These are phyloP conservation scores for Omphalea diandra DNA, from an alignment of 441 rosid species.

Conservation along the genomic window DNA sequence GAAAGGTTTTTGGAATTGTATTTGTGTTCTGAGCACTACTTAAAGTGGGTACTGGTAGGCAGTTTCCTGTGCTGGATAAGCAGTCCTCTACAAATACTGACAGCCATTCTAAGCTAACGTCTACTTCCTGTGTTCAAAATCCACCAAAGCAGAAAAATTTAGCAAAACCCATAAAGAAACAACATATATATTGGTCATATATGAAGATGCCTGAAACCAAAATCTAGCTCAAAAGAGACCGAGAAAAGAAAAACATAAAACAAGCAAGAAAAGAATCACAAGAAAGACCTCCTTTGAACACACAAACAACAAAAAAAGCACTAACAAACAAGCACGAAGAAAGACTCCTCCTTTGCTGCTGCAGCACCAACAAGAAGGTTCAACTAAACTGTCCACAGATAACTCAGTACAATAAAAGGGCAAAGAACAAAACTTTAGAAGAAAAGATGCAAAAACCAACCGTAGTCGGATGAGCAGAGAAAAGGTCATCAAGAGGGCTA, in stretches of 20 bases:
- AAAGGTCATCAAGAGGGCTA: conserved; percentile 50
- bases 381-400: neutral
- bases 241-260: neutral
- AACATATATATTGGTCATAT: no score
- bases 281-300: no score
- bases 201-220: neutral
- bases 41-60: conserved; percentile 38
- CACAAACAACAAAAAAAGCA: no score
- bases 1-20: conserved; percentile 11
- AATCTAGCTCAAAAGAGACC: conserved; percentile 7
- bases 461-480: conserved; percentile 52
- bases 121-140: conserved; percentile 53
- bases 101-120: conserved; percentile 65
- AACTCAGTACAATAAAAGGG: neutral
- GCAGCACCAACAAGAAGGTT: neutral
- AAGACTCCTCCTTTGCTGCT: neutral
- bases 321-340: no score
- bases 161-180: neutral
- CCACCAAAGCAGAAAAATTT: neutral
- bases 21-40: conserved; percentile 15
- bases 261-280: conserved; percentile 8
- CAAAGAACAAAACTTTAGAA: neutral
- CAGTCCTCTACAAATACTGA: conserved; percentile 72
- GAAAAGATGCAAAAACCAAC: conserved; percentile 28
- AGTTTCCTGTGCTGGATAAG: conserved; percentile 53